phyloP scores from a whole-genome alignment of 169 alveolate genomes.

The Prorocentrum cordatum region DNA sequence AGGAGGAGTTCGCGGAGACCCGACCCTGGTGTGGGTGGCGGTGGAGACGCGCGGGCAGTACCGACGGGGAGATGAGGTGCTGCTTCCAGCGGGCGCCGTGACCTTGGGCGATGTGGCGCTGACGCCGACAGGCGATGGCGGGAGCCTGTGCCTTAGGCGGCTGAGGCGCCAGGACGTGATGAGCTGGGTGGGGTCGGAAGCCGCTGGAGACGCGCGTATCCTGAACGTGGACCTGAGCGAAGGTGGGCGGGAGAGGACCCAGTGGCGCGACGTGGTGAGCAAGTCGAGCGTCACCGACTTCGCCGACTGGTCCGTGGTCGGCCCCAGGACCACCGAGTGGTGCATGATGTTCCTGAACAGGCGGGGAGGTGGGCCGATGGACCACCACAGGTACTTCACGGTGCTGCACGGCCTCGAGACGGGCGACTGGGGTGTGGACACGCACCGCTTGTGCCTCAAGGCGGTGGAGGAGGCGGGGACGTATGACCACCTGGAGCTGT shows the following conservation, averaged over 20 bases:
- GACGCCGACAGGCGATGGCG: no score
- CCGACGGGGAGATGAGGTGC: no score
- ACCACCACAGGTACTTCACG: not conserved
- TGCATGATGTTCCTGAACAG: not conserved
- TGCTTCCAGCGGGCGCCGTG: no score
- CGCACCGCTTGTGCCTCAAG: not conserved
- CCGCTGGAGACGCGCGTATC: constrained; percentile 6
- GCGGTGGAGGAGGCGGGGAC: not conserved
- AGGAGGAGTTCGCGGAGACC: no score
- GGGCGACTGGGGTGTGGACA: not conserved
- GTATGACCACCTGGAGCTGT: not conserved
- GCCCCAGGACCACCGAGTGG: not conserved
- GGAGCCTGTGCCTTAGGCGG: no score
- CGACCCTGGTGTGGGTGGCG: no score
- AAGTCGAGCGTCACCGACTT: not conserved
- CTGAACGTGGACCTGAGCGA: not conserved
- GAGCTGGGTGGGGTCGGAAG: not conserved
- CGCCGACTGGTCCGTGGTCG: not conserved
- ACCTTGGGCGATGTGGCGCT: no score
- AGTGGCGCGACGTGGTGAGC: not conserved
- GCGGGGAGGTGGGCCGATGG: not conserved
- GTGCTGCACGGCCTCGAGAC: not conserved
- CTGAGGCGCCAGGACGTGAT: no score
- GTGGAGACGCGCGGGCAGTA: no score
- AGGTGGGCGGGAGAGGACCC: not conserved